A percentile compares a stretch with the other conserved stretches of the same genome.
These are phyloP conservation scores for Macaranga tanarius DNA, from an alignment of 441 rosid genomes.

Conservation along the genomic window DNA sequence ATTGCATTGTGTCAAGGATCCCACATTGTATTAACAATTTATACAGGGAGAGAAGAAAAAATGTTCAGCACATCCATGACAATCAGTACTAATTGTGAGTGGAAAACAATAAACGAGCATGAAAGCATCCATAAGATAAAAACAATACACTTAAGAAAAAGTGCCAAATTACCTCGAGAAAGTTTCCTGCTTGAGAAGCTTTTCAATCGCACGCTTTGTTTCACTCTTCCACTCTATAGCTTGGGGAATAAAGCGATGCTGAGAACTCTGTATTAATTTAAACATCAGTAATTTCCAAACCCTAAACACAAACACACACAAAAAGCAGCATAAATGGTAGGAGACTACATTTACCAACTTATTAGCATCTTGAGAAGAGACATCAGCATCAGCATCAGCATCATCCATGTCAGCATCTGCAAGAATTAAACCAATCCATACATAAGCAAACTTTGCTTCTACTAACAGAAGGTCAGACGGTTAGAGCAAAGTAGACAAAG, in stretches of 20 bases:
- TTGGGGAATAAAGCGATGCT: constrained; percentile 18
- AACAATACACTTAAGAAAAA: constrained; percentile 8
- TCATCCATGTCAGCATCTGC: constrained; percentile 55
- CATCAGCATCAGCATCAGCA: constrained; percentile 29
- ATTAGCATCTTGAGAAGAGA: constrained; percentile 36
- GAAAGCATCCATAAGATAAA: neutral
- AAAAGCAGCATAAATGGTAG: neutral
- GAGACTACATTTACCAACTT: constrained; percentile 39
- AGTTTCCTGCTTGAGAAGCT: constrained; percentile 68
- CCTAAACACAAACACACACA: neutral
- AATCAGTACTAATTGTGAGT: constrained; percentile 1
- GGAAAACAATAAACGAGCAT: constrained; percentile 5
- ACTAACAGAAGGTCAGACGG: neutral
- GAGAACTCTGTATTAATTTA: neutral
- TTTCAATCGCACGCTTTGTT: constrained; percentile 71
- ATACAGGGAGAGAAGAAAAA: neutral
- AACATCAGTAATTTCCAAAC: neutral
- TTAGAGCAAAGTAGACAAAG: neutral
- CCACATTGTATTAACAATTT: neutral
- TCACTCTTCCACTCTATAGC: constrained; percentile 38
- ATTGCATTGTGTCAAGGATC: neutral
- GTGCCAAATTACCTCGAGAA: constrained; percentile 64
- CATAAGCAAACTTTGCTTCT: constrained; percentile 1
- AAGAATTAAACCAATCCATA: constrained; percentile 13
- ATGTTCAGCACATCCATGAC: neutral